Base-by-base conservation (phyloP, 2,329 filamentous ascomycete genomes). In the Colletotrichum filicis region DNA sequence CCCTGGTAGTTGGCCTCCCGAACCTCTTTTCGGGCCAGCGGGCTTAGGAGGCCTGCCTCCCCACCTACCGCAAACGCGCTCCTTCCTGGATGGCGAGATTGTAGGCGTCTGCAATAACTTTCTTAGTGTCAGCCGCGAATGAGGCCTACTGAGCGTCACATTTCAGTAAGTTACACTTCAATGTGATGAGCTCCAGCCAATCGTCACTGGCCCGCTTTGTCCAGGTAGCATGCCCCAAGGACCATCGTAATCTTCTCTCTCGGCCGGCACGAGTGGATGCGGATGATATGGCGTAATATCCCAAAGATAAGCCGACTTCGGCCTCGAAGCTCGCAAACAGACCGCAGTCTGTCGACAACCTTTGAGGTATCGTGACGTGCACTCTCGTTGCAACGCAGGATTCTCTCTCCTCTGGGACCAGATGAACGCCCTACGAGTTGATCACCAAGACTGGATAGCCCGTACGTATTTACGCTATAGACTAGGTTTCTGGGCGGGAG, bases 21-120 rank as follows among this genome's bases (percentile, higher is more conserved):
- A 63, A 53, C 49, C 22, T 53, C 58, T 5, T 28, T 42, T 42
- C 65, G 65, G 65, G 24, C 37, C 28, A 57, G 56, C 68, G 32
- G 65, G 64, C 24, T 28, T 28, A 32, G 5, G 46, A 19, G 11
- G 16, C 32, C 12, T 26, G 30, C 26, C 32, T 35, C 11, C 4
- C 32, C 32, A 35, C 32, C 32, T 49, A 28, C 35, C 16, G 35
- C 35, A 32, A 49, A 16, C 37, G 35, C 42, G 19, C 42, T n/a
- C 24, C n/a, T 30, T 19, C 12, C 49, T 55, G 4, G 14, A n/a
- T 26, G 16, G 55, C 16, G 55, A 4, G 16, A 12, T 22, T 22
- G 12, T 16, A 6, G 12, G 12, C 37, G 19, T 19, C 55, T 59
- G 19, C 26, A 5, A 53, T 37, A 9, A n/a, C 28, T 28, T 58